Evolutionary conservation across 768 basidiomycete species (phyloP), one percentile per base, ranked within the genome.

Genomic region (Suillus spraguei): DNA sequence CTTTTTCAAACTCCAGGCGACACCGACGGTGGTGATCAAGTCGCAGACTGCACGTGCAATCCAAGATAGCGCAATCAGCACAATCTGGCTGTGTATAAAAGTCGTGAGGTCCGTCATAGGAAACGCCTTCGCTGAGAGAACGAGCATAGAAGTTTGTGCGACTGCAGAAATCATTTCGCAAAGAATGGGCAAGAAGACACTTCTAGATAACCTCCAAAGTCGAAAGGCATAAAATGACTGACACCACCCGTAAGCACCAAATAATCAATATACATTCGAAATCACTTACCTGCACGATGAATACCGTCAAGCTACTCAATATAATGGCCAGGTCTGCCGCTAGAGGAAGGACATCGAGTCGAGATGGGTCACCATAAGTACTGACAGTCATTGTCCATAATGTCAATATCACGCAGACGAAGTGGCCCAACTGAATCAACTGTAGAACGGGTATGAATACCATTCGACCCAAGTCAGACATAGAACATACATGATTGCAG

Each of bases 301-400:
- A 46, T 28, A 59, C n/a, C n/a, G 44, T 63, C 0, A 46, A 8
- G 22, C 41, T 13, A 8, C 42, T 38, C 35, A 63, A 60, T 2
- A 35, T 10, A n/a, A 63, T 6, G 20, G 35, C 36, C 4, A 63
- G 9, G 24, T 60, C 33, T 33, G 5, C 0, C 9, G 36, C 62
- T 28, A 49, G 33, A 10, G 62, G 62, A 35, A 63, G 35, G n/a
- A 47, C 35, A 8, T 14, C 28, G 8, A 63, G 56, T 55, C 42
- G 55, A 35, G 32, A 35, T 55, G 54, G 54, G 35, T 46, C 38
- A 22, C 62, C 62, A 39, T 60, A 63, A 35, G 55, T 33, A 7
- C 28, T 49, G 46, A 63, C 44, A 22, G 62, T 60, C 36, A 63
- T 60, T 4, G 44, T 60, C 62, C 62, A 63, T 20, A 63, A 38